A percentile compares a stretch with the other conserved stretches of the same genome.
Conservation (phyloP, 441 rosid species). For the Erodium chrysanthum region DNA sequence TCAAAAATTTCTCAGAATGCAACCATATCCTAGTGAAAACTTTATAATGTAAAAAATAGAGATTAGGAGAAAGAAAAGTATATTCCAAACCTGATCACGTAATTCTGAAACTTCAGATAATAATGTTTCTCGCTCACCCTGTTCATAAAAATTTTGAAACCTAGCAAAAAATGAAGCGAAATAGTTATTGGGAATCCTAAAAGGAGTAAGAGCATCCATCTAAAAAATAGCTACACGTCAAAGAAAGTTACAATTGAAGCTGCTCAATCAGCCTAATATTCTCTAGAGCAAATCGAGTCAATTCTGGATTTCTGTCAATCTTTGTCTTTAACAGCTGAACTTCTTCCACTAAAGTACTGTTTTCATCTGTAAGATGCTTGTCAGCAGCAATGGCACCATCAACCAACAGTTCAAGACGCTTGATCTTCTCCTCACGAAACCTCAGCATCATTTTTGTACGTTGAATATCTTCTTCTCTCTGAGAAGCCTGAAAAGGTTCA, state of each 20-base stretch:
- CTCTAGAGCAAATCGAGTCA: conserved; percentile 92
- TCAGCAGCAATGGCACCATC: conserved; percentile 58
- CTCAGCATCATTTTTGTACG: conserved; percentile 95
- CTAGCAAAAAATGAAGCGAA: conserved; percentile 27
- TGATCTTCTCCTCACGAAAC: conserved; percentile 95
- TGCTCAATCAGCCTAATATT: conserved; percentile 91
- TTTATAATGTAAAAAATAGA: conserved; percentile 4
- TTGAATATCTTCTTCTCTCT: conserved; percentile 92
- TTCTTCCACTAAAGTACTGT: conserved; percentile 61
- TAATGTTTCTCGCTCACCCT: conserved; percentile 87
- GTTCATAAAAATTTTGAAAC: conserved; percentile 90
- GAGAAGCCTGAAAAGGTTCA: conserved; percentile 57
- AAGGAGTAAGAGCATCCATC: conserved; percentile 14
- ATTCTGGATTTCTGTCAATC: conserved; percentile 88
- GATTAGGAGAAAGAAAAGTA: background rate
- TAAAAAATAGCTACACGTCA: conserved; percentile 5
- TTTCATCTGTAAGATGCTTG: conserved; percentile 63
- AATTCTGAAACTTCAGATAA: conserved; percentile 58
- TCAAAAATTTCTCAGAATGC: conserved; percentile 18
- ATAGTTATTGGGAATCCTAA: conserved; percentile 17
- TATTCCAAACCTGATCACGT: conserved; percentile 53
- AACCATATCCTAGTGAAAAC: conserved; percentile 14
- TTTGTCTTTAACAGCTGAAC: conserved; percentile 78
- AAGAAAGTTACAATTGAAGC: conserved; percentile 45
- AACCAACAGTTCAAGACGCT: conserved; percentile 69